Conservation (phyloP, 2,329 filamentous ascomycete genomes). For the Colletotrichum musae region DNA sequence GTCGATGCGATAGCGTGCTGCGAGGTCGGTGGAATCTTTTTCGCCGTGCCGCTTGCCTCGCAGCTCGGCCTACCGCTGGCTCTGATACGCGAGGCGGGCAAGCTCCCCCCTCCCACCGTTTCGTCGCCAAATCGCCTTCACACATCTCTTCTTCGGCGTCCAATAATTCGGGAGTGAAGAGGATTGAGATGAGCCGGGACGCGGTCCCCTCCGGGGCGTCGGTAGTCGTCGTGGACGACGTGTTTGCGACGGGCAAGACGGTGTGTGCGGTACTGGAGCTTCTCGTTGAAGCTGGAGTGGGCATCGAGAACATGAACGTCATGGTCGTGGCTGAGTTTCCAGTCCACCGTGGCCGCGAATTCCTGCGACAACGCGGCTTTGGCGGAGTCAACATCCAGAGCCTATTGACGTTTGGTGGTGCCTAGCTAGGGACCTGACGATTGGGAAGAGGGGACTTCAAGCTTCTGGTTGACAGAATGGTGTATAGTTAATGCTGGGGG, state of each 20-base stretch:
- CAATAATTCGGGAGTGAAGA: conserved; percentile 46
- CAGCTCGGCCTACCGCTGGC: conserved; percentile 58
- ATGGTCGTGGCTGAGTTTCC: conserved; percentile 73
- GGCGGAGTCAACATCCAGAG: conserved; percentile 64
- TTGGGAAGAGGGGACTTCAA: too few species aligned
- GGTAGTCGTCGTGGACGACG: conserved; percentile 73
- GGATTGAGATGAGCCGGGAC: conserved; percentile 65
- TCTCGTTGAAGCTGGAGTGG: conserved; percentile 58
- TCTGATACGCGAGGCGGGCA: conserved; percentile 69
- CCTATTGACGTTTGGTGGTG: conserved; percentile 58
- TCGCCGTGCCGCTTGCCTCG: conserved; percentile 64
- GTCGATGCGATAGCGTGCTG: conserved; percentile 64
- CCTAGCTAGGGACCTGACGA: too few species aligned
- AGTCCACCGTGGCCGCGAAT: conserved; percentile 63
- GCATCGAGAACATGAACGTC: conserved; percentile 58
- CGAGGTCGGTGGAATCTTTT: conserved; percentile 71
- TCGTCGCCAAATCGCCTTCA: conserved; percentile 62
- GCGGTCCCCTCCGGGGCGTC: conserved; percentile 54
- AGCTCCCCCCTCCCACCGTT: conserved; percentile 70
- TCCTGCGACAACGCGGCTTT: conserved; percentile 64
- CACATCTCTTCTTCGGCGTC: conserved; percentile 65
- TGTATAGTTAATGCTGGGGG: too few species aligned
- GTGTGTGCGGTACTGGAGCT: conserved; percentile 67
- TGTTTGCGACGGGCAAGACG: conserved; percentile 69
- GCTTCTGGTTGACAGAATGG: too few species aligned